Percentiles rank a stretch among this genome's conserved stretches.
Evolutionary conservation across 2,329 filamentous ascomycete species (phyloP).

Genomic region (Botrytis hyacinthi): DNA sequence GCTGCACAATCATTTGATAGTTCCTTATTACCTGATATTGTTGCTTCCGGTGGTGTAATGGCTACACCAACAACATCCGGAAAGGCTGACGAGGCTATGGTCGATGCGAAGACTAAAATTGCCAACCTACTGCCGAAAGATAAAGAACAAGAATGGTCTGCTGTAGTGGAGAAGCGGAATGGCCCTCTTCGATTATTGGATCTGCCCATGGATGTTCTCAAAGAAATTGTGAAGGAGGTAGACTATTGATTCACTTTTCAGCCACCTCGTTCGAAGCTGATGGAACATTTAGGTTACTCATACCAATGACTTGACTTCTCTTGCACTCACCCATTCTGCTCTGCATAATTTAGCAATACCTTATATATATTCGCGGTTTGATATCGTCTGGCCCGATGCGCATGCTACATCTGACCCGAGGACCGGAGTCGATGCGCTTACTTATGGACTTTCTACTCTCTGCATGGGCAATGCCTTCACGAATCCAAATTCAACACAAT

Average conservation of each 20-base stretch:
- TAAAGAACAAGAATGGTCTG: constrained; percentile 65
- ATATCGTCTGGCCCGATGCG: constrained; percentile 83
- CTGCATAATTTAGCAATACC: constrained; percentile 74
- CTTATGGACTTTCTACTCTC: constrained; percentile 76
- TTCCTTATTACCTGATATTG: constrained; percentile 26
- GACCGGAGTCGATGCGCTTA: constrained; percentile 76
- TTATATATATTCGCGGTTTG: constrained; percentile 79
- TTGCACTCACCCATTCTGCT: constrained; percentile 75
- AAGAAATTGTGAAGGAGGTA: constrained; percentile 77
- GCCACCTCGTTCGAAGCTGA: constrained; percentile 7
- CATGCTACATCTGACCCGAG: constrained; percentile 61
- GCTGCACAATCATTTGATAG: constrained; percentile 30
- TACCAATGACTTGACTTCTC: constrained; percentile 76
- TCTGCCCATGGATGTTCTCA: constrained; percentile 74
- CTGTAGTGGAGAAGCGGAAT: constrained; percentile 55
- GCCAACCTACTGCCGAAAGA: constrained; percentile 50
- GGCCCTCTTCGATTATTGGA: constrained; percentile 66
- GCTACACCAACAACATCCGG: constrained; percentile 23
- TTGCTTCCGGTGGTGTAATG: constrained; percentile 23
- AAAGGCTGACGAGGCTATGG: constrained; percentile 27
- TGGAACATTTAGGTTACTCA: constrained; percentile 61
- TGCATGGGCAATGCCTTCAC: constrained; percentile 67
- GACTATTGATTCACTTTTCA: constrained; percentile 29
- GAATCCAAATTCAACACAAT: constrained; percentile 25
- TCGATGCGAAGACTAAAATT: constrained; percentile 37